Evolutionary conservation across 2,329 filamentous ascomycete species (phyloP).

Genomic region (Akanthomyces lecanii): DNA sequence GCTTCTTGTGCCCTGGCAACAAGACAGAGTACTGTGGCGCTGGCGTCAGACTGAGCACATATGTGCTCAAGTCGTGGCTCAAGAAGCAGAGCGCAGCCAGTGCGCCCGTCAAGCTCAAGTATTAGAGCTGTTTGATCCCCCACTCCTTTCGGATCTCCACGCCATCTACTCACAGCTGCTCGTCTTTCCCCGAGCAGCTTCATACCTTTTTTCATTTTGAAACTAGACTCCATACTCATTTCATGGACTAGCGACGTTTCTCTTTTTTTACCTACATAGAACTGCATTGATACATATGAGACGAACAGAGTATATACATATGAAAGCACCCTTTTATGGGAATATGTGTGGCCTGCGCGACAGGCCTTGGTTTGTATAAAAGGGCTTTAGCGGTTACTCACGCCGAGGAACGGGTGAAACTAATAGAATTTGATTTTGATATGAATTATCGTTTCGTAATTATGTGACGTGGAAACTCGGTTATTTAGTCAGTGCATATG

Average conservation of each 20-base stretch:
- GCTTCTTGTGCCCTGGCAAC: slow-evolving; percentile 33
- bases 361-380: slow-evolving; percentile 2
- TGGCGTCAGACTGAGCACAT: slow-evolving; percentile 29
- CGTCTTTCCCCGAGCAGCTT: neutral
- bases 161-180: neutral
- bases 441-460: neutral
- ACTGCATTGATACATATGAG: slow-evolving; percentile 6
- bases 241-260: neutral
- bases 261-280: neutral
- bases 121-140: neutral
- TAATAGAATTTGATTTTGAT: neutral
- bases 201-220: neutral
- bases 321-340: neutral
- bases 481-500: too few species aligned
- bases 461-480: neutral
- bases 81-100: neutral
- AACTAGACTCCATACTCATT: neutral
- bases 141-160: neutral
- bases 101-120: slow-evolving; percentile 7
- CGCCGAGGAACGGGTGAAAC: neutral
- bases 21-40: slow-evolving; percentile 30
- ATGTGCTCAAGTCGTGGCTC: slow-evolving; percentile 21
- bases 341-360: neutral
- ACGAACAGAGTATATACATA: slow-evolving; percentile 3
- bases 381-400: neutral